Evolutionary conservation across 352 stramenopile species (phyloP), one percentile per base, ranked within the genome.

Genomic region (Phytophthora brassicae): DNA sequence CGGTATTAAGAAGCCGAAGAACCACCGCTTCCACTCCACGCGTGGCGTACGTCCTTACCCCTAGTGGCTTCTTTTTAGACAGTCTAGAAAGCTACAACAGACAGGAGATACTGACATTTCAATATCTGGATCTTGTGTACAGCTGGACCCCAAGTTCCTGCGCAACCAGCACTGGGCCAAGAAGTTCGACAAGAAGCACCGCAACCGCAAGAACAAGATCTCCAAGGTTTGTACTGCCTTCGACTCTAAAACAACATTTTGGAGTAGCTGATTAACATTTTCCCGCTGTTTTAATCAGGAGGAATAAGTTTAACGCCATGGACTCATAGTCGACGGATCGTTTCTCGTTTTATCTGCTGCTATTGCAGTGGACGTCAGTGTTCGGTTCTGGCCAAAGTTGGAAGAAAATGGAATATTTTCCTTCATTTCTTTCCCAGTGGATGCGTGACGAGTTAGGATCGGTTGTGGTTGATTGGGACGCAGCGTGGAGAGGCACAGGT

Each of bases 141-240:
- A 95, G 78, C 94, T 98, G 70, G 96, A 99, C 85, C 96, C 96
- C 52, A 99, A 99, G 79, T 99, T 99, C 80, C 77, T 99, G 66
- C 84, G 95, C 64, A 99, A 99, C 84, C 96, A 98, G 74, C 96
- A 97, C 79, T 98, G 96, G 86, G 94, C 93, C 68, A 98, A 98
- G 89, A 98, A 98, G 85, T 98, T 94, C 79, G 98, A 98, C 86
- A 94, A 94, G 75, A 94, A 92, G 79, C 75, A 93, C 70, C 70
- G 70, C 60, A 86, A 86, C 59, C 76, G 75, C 68, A 77, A 75
- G 56, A 84, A 81, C 59, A 74, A 74, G 53, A 45, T 68, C n/a
- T n/a, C n/a, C 62, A 86, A 88, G 75, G 72, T 83, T 66, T 35
- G 66, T 58, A 8, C n/a, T n/a, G n/a, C n/a, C n/a, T n/a, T n/a